These are phyloP conservation scores for Fusarium gaditjirri DNA, from an alignment of 2,329 filamentous ascomycete species.

Conservation along the genomic window DNA sequence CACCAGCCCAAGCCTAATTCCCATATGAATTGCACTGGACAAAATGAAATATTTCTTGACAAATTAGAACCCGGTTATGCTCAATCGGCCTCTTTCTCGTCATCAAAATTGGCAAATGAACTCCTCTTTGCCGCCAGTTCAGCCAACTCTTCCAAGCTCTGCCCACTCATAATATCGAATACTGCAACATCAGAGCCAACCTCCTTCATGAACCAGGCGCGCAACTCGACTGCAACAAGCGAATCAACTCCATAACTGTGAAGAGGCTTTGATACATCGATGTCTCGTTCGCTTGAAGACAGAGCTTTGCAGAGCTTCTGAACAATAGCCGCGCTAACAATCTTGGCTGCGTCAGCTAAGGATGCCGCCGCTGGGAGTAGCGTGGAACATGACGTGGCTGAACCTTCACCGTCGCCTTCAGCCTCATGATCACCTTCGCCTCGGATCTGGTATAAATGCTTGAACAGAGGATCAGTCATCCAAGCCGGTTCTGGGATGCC, in stretches of 20 bases:
- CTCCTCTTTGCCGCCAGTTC: background rate
- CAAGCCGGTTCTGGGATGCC: background rate
- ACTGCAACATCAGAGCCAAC: conserved; percentile 12
- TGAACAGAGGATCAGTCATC: background rate
- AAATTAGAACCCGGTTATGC: accelerated
- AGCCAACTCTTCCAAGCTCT: conserved; percentile 2
- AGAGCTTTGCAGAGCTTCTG: conserved; percentile 14
- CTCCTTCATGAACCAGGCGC: conserved; percentile 62
- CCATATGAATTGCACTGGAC: accelerated
- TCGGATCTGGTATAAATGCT: background rate
- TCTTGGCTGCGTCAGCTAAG: background rate
- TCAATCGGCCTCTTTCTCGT: background rate
- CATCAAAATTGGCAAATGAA: background rate
- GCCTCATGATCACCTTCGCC: background rate
- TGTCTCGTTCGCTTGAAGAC: conserved; percentile 41
- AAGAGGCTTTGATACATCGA: conserved; percentile 38
- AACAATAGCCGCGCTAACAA: background rate
- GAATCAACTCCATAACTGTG: conserved; percentile 55
- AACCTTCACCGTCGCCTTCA: background rate
- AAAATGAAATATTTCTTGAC: background rate
- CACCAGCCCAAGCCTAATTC: background rate
- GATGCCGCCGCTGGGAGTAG: background rate
- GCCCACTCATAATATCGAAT: conserved; percentile 12
- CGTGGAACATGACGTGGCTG: background rate
- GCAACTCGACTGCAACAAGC: conserved; percentile 61